Percentiles rank a stretch among this genome's conserved stretches.
Evolutionary conservation across 176 grass and related monocot genomes (phyloP).

Genomic region (Bromus sterilis): DNA sequence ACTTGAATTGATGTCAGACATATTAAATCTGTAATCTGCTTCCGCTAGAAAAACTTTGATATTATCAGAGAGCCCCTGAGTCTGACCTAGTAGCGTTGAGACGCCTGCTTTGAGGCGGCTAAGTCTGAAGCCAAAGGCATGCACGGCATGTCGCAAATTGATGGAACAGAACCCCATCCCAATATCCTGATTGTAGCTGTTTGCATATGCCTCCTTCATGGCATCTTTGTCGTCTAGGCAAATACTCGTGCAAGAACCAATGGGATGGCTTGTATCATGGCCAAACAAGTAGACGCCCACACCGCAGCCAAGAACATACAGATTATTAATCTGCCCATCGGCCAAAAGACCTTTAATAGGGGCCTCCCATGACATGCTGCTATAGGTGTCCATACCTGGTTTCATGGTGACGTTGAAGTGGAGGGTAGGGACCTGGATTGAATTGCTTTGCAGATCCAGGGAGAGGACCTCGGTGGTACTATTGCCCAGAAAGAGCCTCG

Average conservation of each 20-base stretch:
- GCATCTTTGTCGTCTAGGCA: neutral
- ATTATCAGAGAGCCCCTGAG: neutral
- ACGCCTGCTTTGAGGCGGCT: neutral
- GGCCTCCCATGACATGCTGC: neutral
- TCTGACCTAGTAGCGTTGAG: neutral
- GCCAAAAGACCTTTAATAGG: neutral
- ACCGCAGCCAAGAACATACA: neutral
- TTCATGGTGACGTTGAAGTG: neutral
- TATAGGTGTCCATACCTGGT: neutral
- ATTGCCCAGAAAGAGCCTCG: neutral
- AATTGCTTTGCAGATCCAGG: neutral
- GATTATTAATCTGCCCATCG: fast-evolving
- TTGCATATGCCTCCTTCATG: neutral
- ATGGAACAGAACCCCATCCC: conserved; percentile 12
- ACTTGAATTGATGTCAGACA: neutral
- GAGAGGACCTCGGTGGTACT: neutral
- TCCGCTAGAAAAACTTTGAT: neutral
- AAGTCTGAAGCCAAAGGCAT: neutral
- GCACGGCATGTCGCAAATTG: neutral
- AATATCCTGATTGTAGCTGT: too few species aligned
- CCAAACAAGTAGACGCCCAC: neutral
- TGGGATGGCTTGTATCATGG: neutral
- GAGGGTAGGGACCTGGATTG: fast-evolving
- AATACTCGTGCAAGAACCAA: neutral
- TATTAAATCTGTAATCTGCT: neutral